Evolutionary conservation across 306 rosid species (phyloP).

Genomic region (Boehmeria nivea): DNA sequence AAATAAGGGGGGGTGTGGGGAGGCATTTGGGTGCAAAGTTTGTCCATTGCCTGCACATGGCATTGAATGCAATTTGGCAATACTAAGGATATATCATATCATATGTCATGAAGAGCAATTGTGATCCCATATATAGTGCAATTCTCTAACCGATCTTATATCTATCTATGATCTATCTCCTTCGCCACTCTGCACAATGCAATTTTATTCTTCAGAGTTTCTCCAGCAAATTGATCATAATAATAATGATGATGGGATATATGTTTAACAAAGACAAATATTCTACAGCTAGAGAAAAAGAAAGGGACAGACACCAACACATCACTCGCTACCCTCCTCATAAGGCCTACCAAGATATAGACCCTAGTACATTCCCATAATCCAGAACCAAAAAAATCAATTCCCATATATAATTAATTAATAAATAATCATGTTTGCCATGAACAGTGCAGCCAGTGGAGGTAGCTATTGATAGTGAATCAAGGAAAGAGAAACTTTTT

Average conservation of each 20-base stretch:
- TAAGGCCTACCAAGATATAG: too few relatives aligned
- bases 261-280: constrained; percentile 1
- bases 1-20: constrained; percentile 7
- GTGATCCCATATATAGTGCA: not conserved
- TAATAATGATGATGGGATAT: not conserved
- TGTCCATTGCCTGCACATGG: constrained; percentile 38
- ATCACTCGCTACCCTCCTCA: too few relatives aligned
- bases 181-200: not conserved
- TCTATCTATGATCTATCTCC: not conserved
- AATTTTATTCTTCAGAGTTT: not conserved
- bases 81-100: constrained; percentile 12
- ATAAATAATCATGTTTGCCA: too few relatives aligned
- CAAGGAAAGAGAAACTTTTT: too few relatives aligned
- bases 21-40: constrained; percentile 15
- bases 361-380: too few relatives aligned
- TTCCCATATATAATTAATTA: too few relatives aligned
- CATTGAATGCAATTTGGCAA: constrained; percentile 46
- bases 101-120: not conserved
- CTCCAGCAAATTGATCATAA: constrained; percentile 2
- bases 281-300: not conserved
- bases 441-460: too few relatives aligned
- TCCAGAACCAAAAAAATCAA: too few relatives aligned
- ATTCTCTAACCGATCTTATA: not conserved
- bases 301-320: not conserved
- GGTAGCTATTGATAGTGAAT: too few relatives aligned